Evolutionary conservation across 345 rosid species (phyloP).

Genomic region (Arabis alpina): DNA sequence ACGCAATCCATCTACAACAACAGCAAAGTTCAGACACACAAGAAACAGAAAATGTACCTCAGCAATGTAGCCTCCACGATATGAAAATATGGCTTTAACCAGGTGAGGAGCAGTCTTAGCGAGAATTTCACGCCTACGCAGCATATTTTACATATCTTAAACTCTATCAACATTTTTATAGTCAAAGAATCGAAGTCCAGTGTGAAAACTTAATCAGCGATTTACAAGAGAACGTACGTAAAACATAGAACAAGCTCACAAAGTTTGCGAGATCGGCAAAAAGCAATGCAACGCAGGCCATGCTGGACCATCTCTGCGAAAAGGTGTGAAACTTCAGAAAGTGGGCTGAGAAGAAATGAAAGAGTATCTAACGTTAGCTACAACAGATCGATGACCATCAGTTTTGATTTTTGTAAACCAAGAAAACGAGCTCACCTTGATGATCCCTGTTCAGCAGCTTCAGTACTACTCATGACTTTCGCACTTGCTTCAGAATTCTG

Average conservation of each 20-base stretch:
- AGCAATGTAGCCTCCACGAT: constrained; percentile 89
- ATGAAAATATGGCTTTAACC: constrained; percentile 69
- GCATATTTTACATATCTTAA: constrained; percentile 24
- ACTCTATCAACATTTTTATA: constrained; percentile 14
- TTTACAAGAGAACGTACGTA: constrained; percentile 61
- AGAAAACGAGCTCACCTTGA: constrained; percentile 47
- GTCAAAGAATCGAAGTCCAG: constrained; percentile 6
- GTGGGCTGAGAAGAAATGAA: constrained; percentile 61
- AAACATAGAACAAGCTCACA: constrained; percentile 83
- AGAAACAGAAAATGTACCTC: constrained; percentile 55
- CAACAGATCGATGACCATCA: constrained; percentile 20
- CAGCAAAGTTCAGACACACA: constrained; percentile 17
- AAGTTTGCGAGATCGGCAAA: constrained; percentile 89
- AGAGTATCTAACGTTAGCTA: constrained; percentile 21
- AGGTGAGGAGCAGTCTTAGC: constrained; percentile 73
- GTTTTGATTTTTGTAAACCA: constrained; percentile 12
- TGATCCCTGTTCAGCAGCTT: constrained; percentile 41
- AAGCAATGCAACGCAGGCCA: constrained; percentile 93
- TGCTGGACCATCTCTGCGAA: constrained; percentile 98
- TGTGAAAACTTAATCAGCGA: not conserved
- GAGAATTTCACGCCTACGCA: constrained; percentile 75
- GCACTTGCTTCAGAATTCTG: constrained; percentile 53
- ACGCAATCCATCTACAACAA: constrained; percentile 24
- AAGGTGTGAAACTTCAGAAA: constrained; percentile 71
- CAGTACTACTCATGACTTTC: constrained; percentile 35